phyloP scores from a whole-genome alignment of 805 yeast species.

The Candida arabinofermentans region DNA sequence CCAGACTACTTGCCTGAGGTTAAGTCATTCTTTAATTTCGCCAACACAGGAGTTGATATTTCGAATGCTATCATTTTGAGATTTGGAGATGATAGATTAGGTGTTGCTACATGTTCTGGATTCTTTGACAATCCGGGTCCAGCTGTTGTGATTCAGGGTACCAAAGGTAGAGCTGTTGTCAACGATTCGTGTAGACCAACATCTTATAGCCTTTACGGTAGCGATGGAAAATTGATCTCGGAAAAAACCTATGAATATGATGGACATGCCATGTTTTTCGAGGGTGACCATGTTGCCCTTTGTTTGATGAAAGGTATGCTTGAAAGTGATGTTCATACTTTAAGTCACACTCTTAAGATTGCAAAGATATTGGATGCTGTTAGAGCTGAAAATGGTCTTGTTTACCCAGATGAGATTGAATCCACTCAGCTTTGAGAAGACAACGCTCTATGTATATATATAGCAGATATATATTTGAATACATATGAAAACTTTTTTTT shows the following conservation, averaged over 20 bases:
- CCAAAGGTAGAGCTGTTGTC: slow-evolving; percentile 17
- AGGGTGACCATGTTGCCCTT: slow-evolving; percentile 50
- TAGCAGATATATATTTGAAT: too few relatives aligned
- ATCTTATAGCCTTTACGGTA: slow-evolving; percentile 29
- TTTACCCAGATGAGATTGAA: slow-evolving; percentile 30
- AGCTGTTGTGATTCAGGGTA: slow-evolving; percentile 15
- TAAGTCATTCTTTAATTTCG: slow-evolving; percentile 28
- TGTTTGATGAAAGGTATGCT: slow-evolving; percentile 38
- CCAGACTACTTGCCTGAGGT: slow-evolving; percentile 15
- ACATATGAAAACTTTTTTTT: too few relatives aligned
- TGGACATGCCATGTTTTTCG: slow-evolving; percentile 46
- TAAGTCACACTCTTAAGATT: slow-evolving; percentile 42
- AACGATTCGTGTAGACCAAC: slow-evolving; percentile 17
- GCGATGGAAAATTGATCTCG: slow-evolving; percentile 18
- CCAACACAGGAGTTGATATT: slow-evolving; percentile 41
- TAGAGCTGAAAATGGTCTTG: slow-evolving; percentile 39
- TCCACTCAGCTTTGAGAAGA: slow-evolving; percentile 16
- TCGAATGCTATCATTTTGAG: slow-evolving; percentile 34
- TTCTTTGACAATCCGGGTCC: slow-evolving; percentile 1
- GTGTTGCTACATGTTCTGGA: slow-evolving; percentile 31
- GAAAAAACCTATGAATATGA: slow-evolving; percentile 30
- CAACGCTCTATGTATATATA: too few relatives aligned
- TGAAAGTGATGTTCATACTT: slow-evolving; percentile 33
- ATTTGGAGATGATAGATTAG: slow-evolving; percentile 37
- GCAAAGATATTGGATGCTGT: slow-evolving; percentile 43